Conservation (phyloP, 345 rosid species). For the Arabidopsis suecica region DNA sequence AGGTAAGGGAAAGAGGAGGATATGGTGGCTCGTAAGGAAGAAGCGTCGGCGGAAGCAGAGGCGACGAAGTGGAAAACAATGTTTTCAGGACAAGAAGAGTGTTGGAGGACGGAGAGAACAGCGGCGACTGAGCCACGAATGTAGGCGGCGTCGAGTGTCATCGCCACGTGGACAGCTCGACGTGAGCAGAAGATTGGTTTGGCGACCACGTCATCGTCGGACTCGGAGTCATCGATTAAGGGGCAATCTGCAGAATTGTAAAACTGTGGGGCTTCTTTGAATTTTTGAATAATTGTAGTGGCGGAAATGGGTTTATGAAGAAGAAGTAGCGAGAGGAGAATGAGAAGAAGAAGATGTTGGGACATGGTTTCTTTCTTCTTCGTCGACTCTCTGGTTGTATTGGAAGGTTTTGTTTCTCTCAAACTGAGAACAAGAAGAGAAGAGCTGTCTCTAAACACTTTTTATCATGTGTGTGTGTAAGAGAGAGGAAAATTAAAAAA, state of each 20-base stretch:
- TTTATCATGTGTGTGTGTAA: constrained; percentile 30
- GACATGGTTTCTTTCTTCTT: constrained; percentile 39
- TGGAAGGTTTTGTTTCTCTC: constrained; percentile 32
- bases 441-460: constrained; percentile 39
- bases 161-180: constrained; percentile 82
- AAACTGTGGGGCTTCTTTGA: constrained; percentile 94
- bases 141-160: constrained; percentile 86
- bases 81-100: constrained; percentile 90
- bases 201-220: constrained; percentile 22
- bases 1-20: constrained; percentile 87
- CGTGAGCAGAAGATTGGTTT: constrained; percentile 62
- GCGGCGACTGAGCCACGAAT: constrained; percentile 97
- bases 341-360: constrained; percentile 27
- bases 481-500: background rate
- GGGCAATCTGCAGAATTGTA: constrained; percentile 87
- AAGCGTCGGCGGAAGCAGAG: constrained; percentile 62
- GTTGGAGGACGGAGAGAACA: constrained; percentile 82
- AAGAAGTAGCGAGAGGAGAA: constrained; percentile 24
- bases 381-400: background rate
- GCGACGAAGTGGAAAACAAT: constrained; percentile 83
- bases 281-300: constrained; percentile 48
- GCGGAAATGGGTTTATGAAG: constrained; percentile 34
- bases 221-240: constrained; percentile 34
- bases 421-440: constrained; percentile 17
- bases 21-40: constrained; percentile 63